These are phyloP conservation scores for Hypoxylon fuscum DNA, from an alignment of 495 filamentous ascomycete genomes.

Conservation along the genomic window DNA sequence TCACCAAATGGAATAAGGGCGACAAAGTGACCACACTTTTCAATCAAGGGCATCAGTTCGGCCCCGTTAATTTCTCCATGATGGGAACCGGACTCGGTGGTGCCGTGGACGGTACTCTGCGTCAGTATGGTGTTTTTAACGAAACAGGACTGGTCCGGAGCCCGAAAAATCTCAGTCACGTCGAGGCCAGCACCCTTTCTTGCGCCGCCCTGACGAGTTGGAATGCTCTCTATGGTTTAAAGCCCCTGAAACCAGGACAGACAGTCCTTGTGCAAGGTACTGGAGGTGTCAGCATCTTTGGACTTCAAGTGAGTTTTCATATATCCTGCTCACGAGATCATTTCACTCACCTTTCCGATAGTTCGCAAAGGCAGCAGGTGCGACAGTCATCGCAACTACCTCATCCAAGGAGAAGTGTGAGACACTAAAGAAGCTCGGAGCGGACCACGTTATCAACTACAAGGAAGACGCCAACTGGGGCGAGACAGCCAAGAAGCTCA, in stretches of 20 bases:
- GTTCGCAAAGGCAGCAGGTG: slow-evolving; percentile 87
- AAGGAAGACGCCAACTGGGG: slow-evolving; percentile 76
- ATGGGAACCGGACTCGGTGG: slow-evolving; percentile 72
- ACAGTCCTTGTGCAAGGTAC: slow-evolving; percentile 82
- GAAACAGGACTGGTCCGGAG: slow-evolving; percentile 74
- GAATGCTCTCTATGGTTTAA: slow-evolving; percentile 83
- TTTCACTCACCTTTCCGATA: slow-evolving; percentile 46
- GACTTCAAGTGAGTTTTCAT: slow-evolving; percentile 63
- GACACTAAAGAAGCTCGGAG: slow-evolving; percentile 74
- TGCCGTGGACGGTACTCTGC: slow-evolving; percentile 72
- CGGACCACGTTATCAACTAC: slow-evolving; percentile 84
- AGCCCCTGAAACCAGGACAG: slow-evolving; percentile 71
- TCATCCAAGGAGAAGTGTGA: slow-evolving; percentile 72
- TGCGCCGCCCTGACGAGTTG: slow-evolving; percentile 84
- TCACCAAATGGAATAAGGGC: slow-evolving; percentile 72
- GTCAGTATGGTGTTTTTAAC: slow-evolving; percentile 75
- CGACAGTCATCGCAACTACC: slow-evolving; percentile 82
- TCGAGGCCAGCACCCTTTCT: slow-evolving; percentile 72
- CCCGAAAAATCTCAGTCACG: slow-evolving; percentile 67
- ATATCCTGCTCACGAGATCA: neutral
- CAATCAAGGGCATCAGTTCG: slow-evolving; percentile 78
- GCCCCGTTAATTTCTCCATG: slow-evolving; percentile 56
- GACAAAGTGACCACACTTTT: slow-evolving; percentile 80
- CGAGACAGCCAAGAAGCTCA: slow-evolving; percentile 73
- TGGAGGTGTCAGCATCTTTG: slow-evolving; percentile 83